phyloP scores from a whole-genome alignment of 2,329 filamentous ascomycete genomes.

The Paecilomyces niveus region DNA sequence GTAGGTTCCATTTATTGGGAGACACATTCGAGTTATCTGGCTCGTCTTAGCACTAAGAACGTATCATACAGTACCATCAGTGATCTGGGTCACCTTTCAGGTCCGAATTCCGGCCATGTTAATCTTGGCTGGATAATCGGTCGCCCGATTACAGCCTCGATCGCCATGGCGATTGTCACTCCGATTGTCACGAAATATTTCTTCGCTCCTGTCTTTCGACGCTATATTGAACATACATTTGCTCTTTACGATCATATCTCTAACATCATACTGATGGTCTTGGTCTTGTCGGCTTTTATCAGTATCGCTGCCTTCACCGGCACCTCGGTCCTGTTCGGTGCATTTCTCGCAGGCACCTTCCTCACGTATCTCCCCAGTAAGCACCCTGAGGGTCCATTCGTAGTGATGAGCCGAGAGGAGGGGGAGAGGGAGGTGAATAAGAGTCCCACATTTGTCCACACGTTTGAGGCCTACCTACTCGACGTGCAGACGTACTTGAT shows the following conservation, averaged over 20 bases:
- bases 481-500: conserved; percentile 18
- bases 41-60: neutral
- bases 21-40: neutral
- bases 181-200: conserved; percentile 31
- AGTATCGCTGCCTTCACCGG: conserved; percentile 15
- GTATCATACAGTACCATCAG: neutral
- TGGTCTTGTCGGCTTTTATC: neutral
- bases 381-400: conserved; percentile 28
- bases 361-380: conserved; percentile 31
- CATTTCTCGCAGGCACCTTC: conserved; percentile 30
- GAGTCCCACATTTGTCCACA: conserved; percentile 32
- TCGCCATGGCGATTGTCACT: conserved; percentile 27
- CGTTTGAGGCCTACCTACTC: conserved; percentile 31
- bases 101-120: conserved; percentile 5
- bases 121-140: conserved; percentile 33
- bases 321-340: conserved; percentile 32
- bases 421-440: conserved; percentile 25
- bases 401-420: conserved; percentile 26
- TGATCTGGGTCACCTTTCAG: conserved; percentile 11
- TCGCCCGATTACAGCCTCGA: conserved; percentile 31
- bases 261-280: neutral
- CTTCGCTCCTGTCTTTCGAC: conserved; percentile 31
- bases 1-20: neutral
- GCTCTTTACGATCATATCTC: conserved; percentile 15
- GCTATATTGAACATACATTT: conserved; percentile 26